Evolutionary conservation across 306 rosid species (phyloP).

Genomic region (Rosa multiflora): DNA sequence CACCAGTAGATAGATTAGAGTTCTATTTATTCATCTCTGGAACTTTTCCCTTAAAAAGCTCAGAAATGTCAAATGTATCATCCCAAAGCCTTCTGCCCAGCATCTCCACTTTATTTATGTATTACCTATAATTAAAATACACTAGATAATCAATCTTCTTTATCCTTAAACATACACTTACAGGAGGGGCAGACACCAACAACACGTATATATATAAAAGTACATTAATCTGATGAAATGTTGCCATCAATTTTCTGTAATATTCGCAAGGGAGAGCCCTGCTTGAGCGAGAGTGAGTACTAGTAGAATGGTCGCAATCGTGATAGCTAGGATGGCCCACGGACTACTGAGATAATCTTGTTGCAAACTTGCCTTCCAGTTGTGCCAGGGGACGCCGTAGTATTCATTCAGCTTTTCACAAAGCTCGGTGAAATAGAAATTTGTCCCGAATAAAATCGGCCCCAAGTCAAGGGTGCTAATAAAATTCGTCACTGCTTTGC

Average conservation of each 20-base stretch:
- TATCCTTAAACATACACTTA: background rate
- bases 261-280: background rate
- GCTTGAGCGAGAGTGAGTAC: conserved; percentile 17
- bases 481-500: conserved; percentile 10
- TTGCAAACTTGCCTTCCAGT: conserved; percentile 32
- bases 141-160: background rate
- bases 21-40: background rate
- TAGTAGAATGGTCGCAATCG: background rate
- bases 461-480: conserved; percentile 25
- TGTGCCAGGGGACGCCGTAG: conserved; percentile 12
- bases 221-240: background rate
- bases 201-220: background rate
- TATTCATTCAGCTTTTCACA: background rate
- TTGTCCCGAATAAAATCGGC: conserved; percentile 1
- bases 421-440: conserved; percentile 5
- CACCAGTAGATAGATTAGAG: background rate
- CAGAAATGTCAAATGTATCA: background rate
- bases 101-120: background rate
- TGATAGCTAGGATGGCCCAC: conserved; percentile 24
- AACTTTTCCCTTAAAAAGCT: background rate
- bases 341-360: conserved; percentile 28
- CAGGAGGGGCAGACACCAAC: background rate
- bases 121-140: background rate
- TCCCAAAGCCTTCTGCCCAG: no score
- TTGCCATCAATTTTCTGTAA: background rate